These are phyloP conservation scores for Triangularia verruculosa DNA, from an alignment of 2,329 filamentous ascomycete genomes.

Conservation along the genomic window DNA sequence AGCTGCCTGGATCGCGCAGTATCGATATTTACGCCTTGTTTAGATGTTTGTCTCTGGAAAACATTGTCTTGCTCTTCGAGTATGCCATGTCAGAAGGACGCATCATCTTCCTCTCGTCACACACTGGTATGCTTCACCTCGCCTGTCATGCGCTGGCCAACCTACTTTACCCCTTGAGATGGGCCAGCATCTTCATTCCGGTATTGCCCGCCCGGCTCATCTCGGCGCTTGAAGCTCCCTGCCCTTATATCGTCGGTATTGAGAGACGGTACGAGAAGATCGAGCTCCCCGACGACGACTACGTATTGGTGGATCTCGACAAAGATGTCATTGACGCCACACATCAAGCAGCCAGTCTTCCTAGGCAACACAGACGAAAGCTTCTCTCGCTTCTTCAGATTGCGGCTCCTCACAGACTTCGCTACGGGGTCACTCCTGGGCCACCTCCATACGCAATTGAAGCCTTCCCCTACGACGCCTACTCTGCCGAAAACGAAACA, in stretches of 20 bases:
- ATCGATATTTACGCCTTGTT: slow-evolving; percentile 93
- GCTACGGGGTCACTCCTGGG: slow-evolving; percentile 81
- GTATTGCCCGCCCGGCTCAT: slow-evolving; percentile 83
- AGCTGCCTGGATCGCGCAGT: slow-evolving; percentile 86
- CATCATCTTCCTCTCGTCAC: slow-evolving; percentile 93
- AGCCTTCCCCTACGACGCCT: slow-evolving; percentile 85
- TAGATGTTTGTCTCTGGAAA: slow-evolving; percentile 82
- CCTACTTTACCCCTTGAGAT: slow-evolving; percentile 84
- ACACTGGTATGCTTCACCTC: slow-evolving; percentile 93
- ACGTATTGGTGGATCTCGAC: slow-evolving; percentile 91
- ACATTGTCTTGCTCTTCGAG: slow-evolving; percentile 89
- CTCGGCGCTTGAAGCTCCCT: slow-evolving; percentile 88
- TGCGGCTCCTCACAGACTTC: slow-evolving; percentile 84
- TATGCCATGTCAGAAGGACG: slow-evolving; percentile 89
- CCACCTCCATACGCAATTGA: slow-evolving; percentile 92
- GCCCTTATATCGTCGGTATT: slow-evolving; percentile 94
- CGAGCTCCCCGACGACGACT: slow-evolving; percentile 89
- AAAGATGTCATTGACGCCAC: slow-evolving; percentile 87
- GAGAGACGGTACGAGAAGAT: slow-evolving; percentile 86
- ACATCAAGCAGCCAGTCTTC: slow-evolving; percentile 70
- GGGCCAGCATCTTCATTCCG: slow-evolving; percentile 93
- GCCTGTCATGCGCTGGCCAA: slow-evolving; percentile 84
- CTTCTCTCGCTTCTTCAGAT: slow-evolving; percentile 82
- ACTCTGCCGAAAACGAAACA: slow-evolving; percentile 79
- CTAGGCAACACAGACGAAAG: slow-evolving; percentile 86